Evolutionary conservation across 495 filamentous ascomycete genomes (phyloP).

Genomic region (Hyaloscypha hepaticicola): DNA sequence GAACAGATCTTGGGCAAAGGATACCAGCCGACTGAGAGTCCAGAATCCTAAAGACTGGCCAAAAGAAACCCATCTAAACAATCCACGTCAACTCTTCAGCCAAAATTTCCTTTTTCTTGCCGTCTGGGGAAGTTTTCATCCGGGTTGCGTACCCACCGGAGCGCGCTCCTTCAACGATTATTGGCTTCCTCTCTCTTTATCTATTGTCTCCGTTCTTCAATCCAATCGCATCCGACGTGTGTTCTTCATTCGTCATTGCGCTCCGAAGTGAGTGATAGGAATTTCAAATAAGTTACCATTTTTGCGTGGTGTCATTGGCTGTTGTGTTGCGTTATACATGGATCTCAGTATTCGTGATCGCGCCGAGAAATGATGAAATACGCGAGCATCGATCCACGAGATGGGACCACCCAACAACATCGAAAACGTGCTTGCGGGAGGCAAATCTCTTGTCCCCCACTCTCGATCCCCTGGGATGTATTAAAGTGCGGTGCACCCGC

Average conservation of each 20-base stretch:
- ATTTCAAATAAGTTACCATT: background rate
- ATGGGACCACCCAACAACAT: background rate
- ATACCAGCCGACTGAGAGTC: background rate
- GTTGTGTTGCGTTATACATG: background rate
- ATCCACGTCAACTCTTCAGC: background rate
- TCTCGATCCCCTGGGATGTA: background rate
- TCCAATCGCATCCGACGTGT: background rate
- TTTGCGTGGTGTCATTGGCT: background rate
- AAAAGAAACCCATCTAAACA: background rate
- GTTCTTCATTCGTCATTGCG: background rate
- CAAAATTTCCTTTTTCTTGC: background rate
- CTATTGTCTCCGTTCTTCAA: background rate
- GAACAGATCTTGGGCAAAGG: background rate
- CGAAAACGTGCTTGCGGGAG: background rate
- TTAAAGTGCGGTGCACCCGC: background rate
- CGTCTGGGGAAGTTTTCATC: background rate
- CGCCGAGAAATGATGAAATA: background rate
- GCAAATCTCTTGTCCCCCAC: background rate
- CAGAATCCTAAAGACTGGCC: background rate
- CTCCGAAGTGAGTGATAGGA: background rate
- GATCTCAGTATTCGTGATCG: background rate
- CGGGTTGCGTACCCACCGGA: background rate
- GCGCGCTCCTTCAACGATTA: background rate
- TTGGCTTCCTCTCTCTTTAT: background rate
- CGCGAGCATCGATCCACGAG: background rate